These are phyloP conservation scores for Austroboletus niveus DNA, from an alignment of 1,284 basidiomycete genomes.

Conservation along the genomic window DNA sequence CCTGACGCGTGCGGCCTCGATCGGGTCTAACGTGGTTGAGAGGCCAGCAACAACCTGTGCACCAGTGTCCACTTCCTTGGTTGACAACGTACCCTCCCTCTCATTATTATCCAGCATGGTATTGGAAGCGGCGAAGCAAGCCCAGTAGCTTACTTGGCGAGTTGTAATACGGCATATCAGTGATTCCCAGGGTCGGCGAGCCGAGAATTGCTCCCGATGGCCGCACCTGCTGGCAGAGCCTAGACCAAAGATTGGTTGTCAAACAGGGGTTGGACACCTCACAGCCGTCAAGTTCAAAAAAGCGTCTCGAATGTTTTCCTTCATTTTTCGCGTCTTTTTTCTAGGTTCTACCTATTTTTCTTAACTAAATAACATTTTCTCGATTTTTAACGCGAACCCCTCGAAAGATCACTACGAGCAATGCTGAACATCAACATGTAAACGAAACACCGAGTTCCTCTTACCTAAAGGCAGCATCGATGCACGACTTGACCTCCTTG, in stretches of 20 bases:
- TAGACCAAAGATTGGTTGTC: no score
- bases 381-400: slow-evolving; percentile 19
- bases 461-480: slow-evolving; percentile 73
- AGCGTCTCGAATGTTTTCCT: slow-evolving; percentile 29
- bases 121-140: no score
- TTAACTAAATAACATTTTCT: slow-evolving; percentile 12
- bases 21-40: slow-evolving; percentile 44
- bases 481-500: slow-evolving; percentile 85
- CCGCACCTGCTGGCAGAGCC: no score
- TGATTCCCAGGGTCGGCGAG: no score
- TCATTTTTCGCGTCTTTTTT: slow-evolving; percentile 61
- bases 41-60: slow-evolving; percentile 50
- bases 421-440: background rate
- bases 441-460: background rate
- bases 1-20: slow-evolving; percentile 53
- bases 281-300: no score
- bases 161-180: no score
- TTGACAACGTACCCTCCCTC: no score
- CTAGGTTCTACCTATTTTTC: slow-evolving; percentile 55
- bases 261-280: no score
- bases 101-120: no score
- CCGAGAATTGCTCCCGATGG: no score
- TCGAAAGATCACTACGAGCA: slow-evolving; percentile 27
- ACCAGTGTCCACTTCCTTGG: slow-evolving; percentile 34
- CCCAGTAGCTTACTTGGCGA: no score